phyloP scores from a whole-genome alignment of 2,329 filamentous ascomycete genomes.

The Penicillium digitatum region DNA sequence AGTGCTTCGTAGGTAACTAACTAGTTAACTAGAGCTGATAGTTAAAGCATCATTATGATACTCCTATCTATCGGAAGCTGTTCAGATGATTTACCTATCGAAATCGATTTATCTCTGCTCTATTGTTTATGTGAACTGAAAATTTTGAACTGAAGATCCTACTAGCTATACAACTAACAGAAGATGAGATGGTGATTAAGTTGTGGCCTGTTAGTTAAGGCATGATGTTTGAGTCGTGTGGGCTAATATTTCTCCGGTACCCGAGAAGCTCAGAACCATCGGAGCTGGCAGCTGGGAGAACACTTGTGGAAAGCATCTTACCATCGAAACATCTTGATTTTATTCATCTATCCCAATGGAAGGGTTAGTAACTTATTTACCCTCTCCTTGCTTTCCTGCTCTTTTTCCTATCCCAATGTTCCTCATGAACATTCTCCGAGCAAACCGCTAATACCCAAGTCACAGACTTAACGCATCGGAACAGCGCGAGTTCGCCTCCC shows the following conservation, averaged over 20 bases:
- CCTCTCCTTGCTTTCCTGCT: background rate
- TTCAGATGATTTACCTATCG: too few relatives aligned
- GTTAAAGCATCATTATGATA: background rate
- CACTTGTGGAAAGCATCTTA: slow-evolving; percentile 6
- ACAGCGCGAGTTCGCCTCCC: slow-evolving; percentile 86
- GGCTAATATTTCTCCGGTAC: background rate
- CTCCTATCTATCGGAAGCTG: background rate
- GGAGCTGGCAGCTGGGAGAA: slow-evolving; percentile 1
- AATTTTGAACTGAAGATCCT: background rate
- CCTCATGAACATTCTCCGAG: slow-evolving; percentile 3
- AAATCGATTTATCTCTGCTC: too few relatives aligned
- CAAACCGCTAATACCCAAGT: slow-evolving; percentile 1
- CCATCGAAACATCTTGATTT: background rate
- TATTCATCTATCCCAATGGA: slow-evolving; percentile 33
- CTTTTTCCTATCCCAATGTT: background rate
- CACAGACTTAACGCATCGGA: slow-evolving; percentile 68
- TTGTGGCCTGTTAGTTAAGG: background rate
- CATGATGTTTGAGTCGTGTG: background rate
- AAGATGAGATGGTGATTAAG: background rate
- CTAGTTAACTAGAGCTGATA: too few relatives aligned
- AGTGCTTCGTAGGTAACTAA: background rate
- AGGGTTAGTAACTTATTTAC: slow-evolving; percentile 25
- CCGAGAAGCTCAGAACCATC: slow-evolving; percentile 8
- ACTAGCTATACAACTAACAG: background rate
- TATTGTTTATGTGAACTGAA: too few relatives aligned